Evolutionary conservation across 495 filamentous ascomycete genomes (phyloP), one percentile per base, ranked within the genome.

Genomic region (Penicillium dipodomyicola): DNA sequence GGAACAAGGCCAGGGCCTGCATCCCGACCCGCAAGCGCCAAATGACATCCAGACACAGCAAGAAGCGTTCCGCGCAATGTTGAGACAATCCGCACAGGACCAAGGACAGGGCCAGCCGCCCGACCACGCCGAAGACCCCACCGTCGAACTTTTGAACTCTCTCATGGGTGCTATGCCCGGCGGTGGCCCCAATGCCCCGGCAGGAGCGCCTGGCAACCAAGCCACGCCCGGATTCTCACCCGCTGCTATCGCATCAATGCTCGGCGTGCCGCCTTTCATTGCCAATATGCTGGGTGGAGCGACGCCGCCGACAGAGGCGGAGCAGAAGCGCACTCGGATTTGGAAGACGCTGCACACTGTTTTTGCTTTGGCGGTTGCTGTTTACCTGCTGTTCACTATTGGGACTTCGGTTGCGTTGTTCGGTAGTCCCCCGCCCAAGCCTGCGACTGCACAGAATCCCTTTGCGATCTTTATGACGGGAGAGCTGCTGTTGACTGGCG

Each of bases 401-500:
- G 67, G 69, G 9, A 50, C 69, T 8, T 71, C 77, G 6, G 68
- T 78, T 44, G 56, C 70, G 27, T 64, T 67, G 42, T 79, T 72
- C 27, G 77, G 77, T 2, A 70, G 48, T 75, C 81, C 47, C 51
- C 88, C 47, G 73, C 79, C 59, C 77, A 87, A 45, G 71, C 87
- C 47, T 85, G 92, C 77, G 76, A 82, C 59, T 80, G 90, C 54
- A 71, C 81, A 67, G 76, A 82, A 79, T 44, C 78, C 81, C 22
- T 96, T 94, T 72, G 83, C 87, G 62, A 81, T 87, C 52, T 96
- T 96, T 65, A 85, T 88, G 20, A 91, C 90, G 3, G 88, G 84
- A 11, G 90, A 96, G 76, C 69, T 92, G 52, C 59, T 92, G 30
- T 67, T 96, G 60, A 82, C 88, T 58, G 82, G 81, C 8, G 81